A percentile compares a stretch with the other conserved stretches of the same genome.
phyloP scores from a whole-genome alignment of 2,329 filamentous ascomycete genomes.

The Keithomyces neogunnii region DNA sequence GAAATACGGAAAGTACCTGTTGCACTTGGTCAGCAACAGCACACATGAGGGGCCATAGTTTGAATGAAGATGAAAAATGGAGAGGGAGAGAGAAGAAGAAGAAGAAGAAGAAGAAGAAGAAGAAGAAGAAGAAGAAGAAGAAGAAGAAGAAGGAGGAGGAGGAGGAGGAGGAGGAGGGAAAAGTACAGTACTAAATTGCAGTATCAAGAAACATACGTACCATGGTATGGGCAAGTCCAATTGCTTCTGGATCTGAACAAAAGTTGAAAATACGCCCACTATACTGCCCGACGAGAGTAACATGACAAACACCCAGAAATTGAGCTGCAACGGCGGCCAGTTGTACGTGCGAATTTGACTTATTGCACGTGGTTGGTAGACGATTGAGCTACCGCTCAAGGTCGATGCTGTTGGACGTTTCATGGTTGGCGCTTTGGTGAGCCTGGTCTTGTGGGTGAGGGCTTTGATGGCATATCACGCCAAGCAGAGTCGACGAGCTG shows the following conservation, averaged over 20 bases:
- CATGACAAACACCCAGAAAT: slow-evolving; percentile 61
- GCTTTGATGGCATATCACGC: too few species aligned
- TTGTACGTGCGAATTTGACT: slow-evolving; percentile 51
- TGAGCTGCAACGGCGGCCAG: slow-evolving; percentile 60
- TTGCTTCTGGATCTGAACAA: slow-evolving; percentile 50
- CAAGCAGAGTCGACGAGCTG: too few species aligned
- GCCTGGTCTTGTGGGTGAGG: background rate
- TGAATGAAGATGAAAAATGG: background rate
- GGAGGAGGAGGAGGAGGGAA: too few species aligned
- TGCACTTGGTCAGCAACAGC: background rate
- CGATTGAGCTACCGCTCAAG: slow-evolving; percentile 29
- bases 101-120: too few species aligned
- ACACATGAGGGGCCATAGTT: background rate
- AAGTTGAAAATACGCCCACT: slow-evolving; percentile 52
- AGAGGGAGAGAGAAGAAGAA: too few species aligned
- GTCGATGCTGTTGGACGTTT: slow-evolving; percentile 4
- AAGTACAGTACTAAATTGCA: too few species aligned
- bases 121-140: too few species aligned
- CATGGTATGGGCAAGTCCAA: slow-evolving; percentile 49
- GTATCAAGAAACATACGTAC: slow-evolving; percentile 28
- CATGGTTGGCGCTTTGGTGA: background rate
- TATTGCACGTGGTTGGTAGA: slow-evolving; percentile 33
- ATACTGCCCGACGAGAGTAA: slow-evolving; percentile 49
- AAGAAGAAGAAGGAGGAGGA: too few species aligned
- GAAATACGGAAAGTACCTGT: slow-evolving; percentile 60